A percentile compares a stretch with the other conserved stretches of the same genome.
These are phyloP conservation scores for Sarocladium kiliense DNA, from an alignment of 2,329 filamentous ascomycete species.

Conservation along the genomic window DNA sequence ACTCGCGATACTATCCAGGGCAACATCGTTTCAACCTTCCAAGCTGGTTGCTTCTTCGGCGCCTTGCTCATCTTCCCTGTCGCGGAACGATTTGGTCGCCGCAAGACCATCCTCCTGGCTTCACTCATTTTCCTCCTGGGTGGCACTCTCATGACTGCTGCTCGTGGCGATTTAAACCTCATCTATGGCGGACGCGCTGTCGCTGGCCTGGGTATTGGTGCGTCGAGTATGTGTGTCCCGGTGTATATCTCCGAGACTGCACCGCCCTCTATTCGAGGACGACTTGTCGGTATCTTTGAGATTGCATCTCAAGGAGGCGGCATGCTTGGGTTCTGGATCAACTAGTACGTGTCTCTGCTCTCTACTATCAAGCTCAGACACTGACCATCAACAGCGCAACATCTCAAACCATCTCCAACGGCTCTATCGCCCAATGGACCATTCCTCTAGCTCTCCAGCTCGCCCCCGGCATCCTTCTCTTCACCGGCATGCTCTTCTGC, in stretches of 20 bases:
- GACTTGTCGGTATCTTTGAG: slow-evolving; percentile 48
- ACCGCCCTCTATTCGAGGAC: slow-evolving; percentile 45
- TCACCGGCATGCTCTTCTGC: slow-evolving; percentile 47
- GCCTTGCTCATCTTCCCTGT: slow-evolving; percentile 37
- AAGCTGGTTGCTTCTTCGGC: slow-evolving; percentile 36
- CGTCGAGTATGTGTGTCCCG: slow-evolving; percentile 41
- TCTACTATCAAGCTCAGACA: background rate
- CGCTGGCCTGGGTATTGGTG: slow-evolving; percentile 46
- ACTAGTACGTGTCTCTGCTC: slow-evolving; percentile 15
- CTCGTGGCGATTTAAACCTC: slow-evolving; percentile 26
- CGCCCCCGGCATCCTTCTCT: slow-evolving; percentile 46
- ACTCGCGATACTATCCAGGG: slow-evolving; percentile 27
- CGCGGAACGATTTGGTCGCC: slow-evolving; percentile 41
- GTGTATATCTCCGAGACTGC: slow-evolving; percentile 37
- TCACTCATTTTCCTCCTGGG: slow-evolving; percentile 34
- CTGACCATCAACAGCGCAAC: slow-evolving; percentile 8
- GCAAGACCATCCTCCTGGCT: slow-evolving; percentile 39
- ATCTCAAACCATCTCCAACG: slow-evolving; percentile 23
- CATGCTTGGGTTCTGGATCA: slow-evolving; percentile 36
- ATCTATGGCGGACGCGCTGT: slow-evolving; percentile 45
- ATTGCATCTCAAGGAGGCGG: slow-evolving; percentile 25
- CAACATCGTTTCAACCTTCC: slow-evolving; percentile 33
- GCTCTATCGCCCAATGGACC: slow-evolving; percentile 32
- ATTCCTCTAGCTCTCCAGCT: slow-evolving; percentile 50
- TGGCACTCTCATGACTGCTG: slow-evolving; percentile 27